A percentile compares a stretch with the other conserved stretches of the same genome.
Conservation (phyloP, 75 land plant species). For the Isoetes taiwanensis region DNA sequence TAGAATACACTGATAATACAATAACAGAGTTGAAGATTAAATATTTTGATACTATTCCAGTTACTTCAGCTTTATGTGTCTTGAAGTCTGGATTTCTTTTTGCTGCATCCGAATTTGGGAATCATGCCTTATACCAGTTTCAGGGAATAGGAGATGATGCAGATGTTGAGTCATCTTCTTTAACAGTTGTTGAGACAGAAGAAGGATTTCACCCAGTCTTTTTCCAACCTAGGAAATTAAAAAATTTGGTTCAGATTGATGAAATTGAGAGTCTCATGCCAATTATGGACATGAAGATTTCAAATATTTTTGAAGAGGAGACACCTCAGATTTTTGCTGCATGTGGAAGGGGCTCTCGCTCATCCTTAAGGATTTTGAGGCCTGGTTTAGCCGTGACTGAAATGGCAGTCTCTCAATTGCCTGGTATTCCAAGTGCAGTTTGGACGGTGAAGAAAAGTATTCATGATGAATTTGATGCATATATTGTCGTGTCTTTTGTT, state of each 20-base stretch:
- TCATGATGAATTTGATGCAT: constrained; percentile 96
- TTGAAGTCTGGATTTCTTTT: constrained; percentile 77
- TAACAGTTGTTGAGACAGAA: constrained; percentile 82
- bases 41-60: constrained; percentile 96
- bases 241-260: constrained; percentile 80
- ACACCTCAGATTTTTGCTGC: constrained; percentile 87
- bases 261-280: constrained; percentile 93
- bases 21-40: constrained; percentile 82
- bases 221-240: constrained; percentile 79
- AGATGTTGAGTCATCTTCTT: constrained; percentile 89
- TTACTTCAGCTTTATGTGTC: constrained; percentile 82
- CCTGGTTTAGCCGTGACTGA: constrained; percentile 95
- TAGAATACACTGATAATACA: constrained; percentile 50
- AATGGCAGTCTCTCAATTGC: constrained; percentile 96
- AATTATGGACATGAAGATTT: constrained; percentile 88
- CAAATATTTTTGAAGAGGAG: constrained; percentile 91
- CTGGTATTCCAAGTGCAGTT: constrained; percentile 94
- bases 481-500: constrained; percentile 94
- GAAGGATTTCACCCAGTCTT: constrained; percentile 97
- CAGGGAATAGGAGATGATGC: constrained; percentile 86
- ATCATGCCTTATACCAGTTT: constrained; percentile 92
- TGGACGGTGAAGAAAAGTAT: constrained; percentile 99
- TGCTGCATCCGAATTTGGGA: constrained; percentile 98
- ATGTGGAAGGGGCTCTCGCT: constrained; percentile 93
- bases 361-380: constrained; percentile 66